Evolutionary conservation across 2,329 filamentous ascomycete species (phyloP), one percentile per base, ranked within the genome.

Genomic region (Epichloe coenophiala): DNA sequence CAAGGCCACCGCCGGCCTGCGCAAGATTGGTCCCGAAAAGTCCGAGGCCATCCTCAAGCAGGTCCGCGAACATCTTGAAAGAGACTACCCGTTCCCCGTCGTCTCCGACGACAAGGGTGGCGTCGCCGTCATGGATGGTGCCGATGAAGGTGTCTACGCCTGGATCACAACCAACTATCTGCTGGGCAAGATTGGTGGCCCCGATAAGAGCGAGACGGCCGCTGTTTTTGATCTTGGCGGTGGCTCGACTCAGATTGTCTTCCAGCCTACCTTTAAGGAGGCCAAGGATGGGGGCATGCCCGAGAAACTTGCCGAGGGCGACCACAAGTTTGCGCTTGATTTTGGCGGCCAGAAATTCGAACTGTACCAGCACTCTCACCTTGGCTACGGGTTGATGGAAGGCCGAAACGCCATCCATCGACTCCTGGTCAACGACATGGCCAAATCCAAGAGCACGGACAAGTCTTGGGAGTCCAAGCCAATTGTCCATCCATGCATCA

Each of bases 101-200:
- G 86, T 98, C 50, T 84, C 87, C 12, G 77, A 82, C 56, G 87
- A 88, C 61, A 83, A 91, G 59, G 82, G 86, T 50, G 93, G 94
- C 51, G 88, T 98, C 31, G 81, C 89, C 55, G 94, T 98, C 66
- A 98, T 98, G 93, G 90, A 95, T 61, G 93, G 93, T 55, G 89
- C 87, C 47, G 87, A 96, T 63, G 93, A 98, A 71, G 93, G 93
- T 64, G 91, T 98, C 33, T 98, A 95, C 64, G 94, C 93, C 49
- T 98, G 93, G 93, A 95, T 98, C 66, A 98, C 93, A 6, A 93
- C 89, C 58, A 98, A 98, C 76, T 98, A 98, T 69, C 84, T 98
- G 40, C 81, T 98, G 23, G 91, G 91, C 62, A 97, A 97, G 73
- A 97, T 98, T 67, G 93, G 93, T 53, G 86, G 87, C 11, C 87